These are phyloP conservation scores for Cicer judaicum DNA, from an alignment of 306 rosid species.

Conservation along the genomic window DNA sequence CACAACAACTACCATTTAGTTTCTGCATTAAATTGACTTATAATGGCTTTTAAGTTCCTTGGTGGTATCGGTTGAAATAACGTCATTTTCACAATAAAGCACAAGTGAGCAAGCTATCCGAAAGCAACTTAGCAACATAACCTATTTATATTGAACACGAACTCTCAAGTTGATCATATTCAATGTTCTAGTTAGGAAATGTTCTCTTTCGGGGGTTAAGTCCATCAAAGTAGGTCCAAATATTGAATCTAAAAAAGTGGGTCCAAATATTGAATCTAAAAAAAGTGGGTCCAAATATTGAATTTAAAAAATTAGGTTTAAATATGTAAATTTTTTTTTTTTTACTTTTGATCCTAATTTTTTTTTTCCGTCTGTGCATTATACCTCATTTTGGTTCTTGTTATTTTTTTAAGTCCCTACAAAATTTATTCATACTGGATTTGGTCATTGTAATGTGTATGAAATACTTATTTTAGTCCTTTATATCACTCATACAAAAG, in stretches of 20 bases:
- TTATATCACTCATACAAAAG: too few relatives aligned
- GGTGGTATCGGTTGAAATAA: constrained; percentile 7
- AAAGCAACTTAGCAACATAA: constrained; percentile 4
- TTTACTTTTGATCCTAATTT: too few relatives aligned
- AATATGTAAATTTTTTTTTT: too few relatives aligned
- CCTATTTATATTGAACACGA: constrained; percentile 22
- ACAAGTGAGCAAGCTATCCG: not conserved
- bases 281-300: not conserved
- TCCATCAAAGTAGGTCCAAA: not conserved
- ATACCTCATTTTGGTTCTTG: too few relatives aligned
- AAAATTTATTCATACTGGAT: too few relatives aligned
- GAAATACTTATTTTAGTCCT: too few relatives aligned
- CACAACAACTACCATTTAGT: constrained; percentile 7
- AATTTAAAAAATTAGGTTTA: not conserved
- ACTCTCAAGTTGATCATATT: not conserved
- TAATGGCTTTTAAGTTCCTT: not conserved
- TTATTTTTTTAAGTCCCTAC: too few relatives aligned
- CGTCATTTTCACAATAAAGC: not conserved
- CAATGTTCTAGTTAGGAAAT: not conserved
- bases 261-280: not conserved
- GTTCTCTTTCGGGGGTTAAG: not conserved
- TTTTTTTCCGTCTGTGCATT: too few relatives aligned
- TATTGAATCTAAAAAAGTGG: not conserved
- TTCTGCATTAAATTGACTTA: constrained; percentile 35
- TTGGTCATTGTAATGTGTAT: too few relatives aligned